These are phyloP conservation scores for Penicillium pancosmium DNA, from an alignment of 495 filamentous ascomycete species.

Conservation along the genomic window DNA sequence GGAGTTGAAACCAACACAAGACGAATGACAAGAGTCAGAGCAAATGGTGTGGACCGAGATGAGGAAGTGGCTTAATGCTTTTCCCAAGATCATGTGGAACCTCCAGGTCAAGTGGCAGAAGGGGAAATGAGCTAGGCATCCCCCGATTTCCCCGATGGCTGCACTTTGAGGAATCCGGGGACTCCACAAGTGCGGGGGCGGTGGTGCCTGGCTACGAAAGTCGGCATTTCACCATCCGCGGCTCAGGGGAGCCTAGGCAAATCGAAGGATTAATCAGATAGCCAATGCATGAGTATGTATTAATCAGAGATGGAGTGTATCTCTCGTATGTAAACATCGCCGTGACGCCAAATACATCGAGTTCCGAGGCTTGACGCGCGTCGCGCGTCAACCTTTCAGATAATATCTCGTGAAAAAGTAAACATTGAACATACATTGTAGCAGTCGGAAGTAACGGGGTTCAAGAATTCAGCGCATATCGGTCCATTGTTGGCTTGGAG, in stretches of 20 bases:
- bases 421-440: no score
- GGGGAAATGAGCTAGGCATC: neutral
- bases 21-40: neutral
- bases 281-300: no score
- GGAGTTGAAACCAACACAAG: neutral
- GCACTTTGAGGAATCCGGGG: slow-evolving; percentile 16
- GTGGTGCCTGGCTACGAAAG: neutral
- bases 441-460: no score
- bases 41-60: neutral
- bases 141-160: no score
- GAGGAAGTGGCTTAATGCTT: slow-evolving; percentile 1
- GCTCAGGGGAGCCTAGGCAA: slow-evolving; percentile 1
- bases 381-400: no score
- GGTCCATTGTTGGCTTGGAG: no score
- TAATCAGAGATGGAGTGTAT: no score
- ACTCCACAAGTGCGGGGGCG: slow-evolving; percentile 24
- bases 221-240: neutral
- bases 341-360: no score
- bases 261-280: neutral
- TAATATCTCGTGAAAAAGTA: no score
- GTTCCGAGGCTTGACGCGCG: no score
- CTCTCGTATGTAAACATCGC: no score
- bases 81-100: slow-evolving; percentile 3
- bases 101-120: neutral
- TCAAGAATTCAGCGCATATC: no score